Base-by-base conservation (phyloP, 176 grass and related monocot genomes). In the Calamus simplicifolius region DNA sequence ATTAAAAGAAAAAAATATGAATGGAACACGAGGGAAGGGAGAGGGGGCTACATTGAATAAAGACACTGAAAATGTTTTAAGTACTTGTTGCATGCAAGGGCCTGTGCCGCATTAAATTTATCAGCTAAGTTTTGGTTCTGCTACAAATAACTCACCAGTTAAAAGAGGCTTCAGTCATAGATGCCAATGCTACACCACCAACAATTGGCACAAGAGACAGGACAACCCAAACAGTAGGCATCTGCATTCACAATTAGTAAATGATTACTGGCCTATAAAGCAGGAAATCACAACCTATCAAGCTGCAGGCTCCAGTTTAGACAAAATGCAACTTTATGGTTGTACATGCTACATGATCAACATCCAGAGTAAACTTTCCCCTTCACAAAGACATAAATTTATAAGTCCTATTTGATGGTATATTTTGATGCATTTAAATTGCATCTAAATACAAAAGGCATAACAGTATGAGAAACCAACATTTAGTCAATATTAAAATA, bases 171-270 rank as follows among this genome's bases (percentile, higher is more conserved):
- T 93, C 88, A 38, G 85, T 93, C 61, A 98, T 79, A 60, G 84
- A 98, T 70, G 94, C 85, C 79, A 98, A 74, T 48, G 70, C 94
- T 58, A 93, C 94, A 80, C 85, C 88, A 68, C 94, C 94, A 73
- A 93, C 94, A 83, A 93, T 93, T 50, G 88, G 88, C 56, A 89
- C 8, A 71, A 98, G 73, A 70, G 85, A 98, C 19, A 86, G 58
- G 19, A 98, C 65, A 74, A 93, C 79, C 85, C 85, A 98, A 23
- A 84, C 68, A 56, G 94, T 85, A 48, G 88, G 88, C 26, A 91
- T 62, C 92, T 97, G 69, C 67, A 82, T 59, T 58, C 1, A 51
- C 18, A 19, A 59, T 31, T 18, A 19, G 21, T 14, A 56, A 56
- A 56, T 2, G 17, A 18, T 19, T 56, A 56, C 53, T 56, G 12